Evolutionary conservation across 192 early-diverging fungal genomes (phyloP), one percentile per base, ranked within the genome.

Genomic region (Gryganskiella cystojenkinii): DNA sequence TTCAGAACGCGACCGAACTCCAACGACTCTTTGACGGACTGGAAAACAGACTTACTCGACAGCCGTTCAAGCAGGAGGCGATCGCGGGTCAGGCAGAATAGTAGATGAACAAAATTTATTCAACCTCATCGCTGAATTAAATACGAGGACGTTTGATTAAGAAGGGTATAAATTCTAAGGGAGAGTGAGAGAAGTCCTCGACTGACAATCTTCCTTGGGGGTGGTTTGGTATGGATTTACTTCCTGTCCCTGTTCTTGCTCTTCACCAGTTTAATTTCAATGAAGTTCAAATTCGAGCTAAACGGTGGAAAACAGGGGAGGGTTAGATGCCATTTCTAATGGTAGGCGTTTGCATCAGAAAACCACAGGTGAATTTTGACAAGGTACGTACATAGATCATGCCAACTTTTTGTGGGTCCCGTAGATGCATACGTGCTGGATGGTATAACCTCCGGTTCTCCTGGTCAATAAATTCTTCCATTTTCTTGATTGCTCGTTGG

Each of bases 351-450:
- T n/a, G n/a, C n/a, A n/a, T n/a, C n/a, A n/a, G n/a, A n/a, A n/a
- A n/a, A n/a, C n/a, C n/a, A n/a, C n/a, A 40, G 49, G 46, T 43
- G 28, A 59, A 3, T 7, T 7, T 28, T 6, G 24, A 34, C 10
- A 53, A 59, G 43, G 43, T 1, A 42, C 64, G 53, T 69, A 78
- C 74, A 64, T 78, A 78, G 20, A 78, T 68, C 74, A 78, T 78
- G 40, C 74, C 74, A 13, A 78, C 74, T 47, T 56, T 78, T 22
- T 69, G 67, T 28, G 74, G 74, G 42, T 78, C 67, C 4, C 74
- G 52, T 17, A 78, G 50, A 22, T 78, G 74, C 66, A 78, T 78
- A 49, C 56, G 62, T 8, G 74, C 74, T 25, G 74, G 74, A 28
- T 78, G 74, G 20, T 78, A 78, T 11, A 78, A 5, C 31, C 49